Evolutionary conservation across 2,329 filamentous ascomycete species (phyloP), one percentile per base, ranked within the genome.

Genomic region (Aspergillus proliferans): DNA sequence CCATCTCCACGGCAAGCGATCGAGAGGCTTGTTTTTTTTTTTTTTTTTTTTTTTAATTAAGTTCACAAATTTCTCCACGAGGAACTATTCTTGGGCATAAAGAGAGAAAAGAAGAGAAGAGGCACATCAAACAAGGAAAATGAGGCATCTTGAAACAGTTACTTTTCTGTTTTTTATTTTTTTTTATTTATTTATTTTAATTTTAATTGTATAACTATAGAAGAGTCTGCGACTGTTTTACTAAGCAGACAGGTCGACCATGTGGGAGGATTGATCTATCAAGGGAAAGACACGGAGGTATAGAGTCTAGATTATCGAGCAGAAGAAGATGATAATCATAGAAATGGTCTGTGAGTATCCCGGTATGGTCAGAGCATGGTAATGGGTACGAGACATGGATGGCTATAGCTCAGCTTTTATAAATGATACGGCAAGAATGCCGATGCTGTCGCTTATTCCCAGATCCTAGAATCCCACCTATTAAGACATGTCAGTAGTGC

Each of bases 1-100:
- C 15, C 38, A 22, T 40, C 38, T 18, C 34, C 34, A 36, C 34
- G 26, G 26, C 26, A 3, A 30, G 26, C 26, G 34, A 36, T n/a
- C 34, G 34, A 36, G 34, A 36, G 34, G 34, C 34, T 18, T 47
- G 6, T 34, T n/a, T 39, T n/a, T 26, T 18, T 30, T 33, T 14
- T 41, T 30, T 33, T 14, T 41, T n/a, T n/a, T n/a, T n/a, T n/a
- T n/a, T n/a, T 52, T 40, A 21, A 24, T 51, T 18, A 39, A 40
- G 36, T 15, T 24, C 19, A 40, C 30, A 33, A 15, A 10, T 22
- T 24, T 6, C 14, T n/a, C 15, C 34, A 3, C 14, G 34, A 36
- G 15, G 7, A 36, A 14, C n/a, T 36, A 36, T 36, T 36, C 34
- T 36, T 36, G 15, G 6, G 15, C 6, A 36, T 7, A 36, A 15